phyloP scores from a whole-genome alignment of 2,329 filamentous ascomycete species.

The Verticillium zaregamsianum region DNA sequence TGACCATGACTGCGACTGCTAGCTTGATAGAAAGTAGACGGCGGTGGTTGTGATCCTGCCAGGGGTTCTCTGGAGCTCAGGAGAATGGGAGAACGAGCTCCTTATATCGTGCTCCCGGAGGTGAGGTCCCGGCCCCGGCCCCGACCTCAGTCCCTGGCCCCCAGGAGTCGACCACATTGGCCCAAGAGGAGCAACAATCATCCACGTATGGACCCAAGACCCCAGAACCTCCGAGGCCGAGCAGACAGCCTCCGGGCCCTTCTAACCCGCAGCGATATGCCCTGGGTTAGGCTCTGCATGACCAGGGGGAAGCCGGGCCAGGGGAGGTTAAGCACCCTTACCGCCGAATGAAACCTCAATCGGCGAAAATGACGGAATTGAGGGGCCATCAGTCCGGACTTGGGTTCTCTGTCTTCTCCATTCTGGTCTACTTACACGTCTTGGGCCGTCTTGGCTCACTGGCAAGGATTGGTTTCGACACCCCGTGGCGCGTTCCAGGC shows the following conservation, averaged over 20 bases:
- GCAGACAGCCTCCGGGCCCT: not conserved
- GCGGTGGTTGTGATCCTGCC: not conserved
- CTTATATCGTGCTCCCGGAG: not conserved
- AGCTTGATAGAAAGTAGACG: not conserved
- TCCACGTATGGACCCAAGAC: not conserved
- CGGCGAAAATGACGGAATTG: not conserved
- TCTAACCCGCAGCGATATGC: not conserved
- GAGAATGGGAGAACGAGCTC: not conserved
- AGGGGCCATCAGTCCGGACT: not conserved
- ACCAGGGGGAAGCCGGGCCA: not conserved
- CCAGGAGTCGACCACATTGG: not conserved
- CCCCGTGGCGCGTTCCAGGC: not conserved
- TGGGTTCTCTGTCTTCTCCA: not conserved
- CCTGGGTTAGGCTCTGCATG: not conserved
- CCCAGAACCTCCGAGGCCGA: not conserved
- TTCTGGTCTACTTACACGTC: not conserved
- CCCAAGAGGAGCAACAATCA: not conserved
- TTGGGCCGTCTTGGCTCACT: not conserved
- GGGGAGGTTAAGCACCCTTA: not conserved
- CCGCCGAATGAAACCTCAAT: not conserved
- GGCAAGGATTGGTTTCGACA: not conserved
- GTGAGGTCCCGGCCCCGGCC: not conserved
- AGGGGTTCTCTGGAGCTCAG: not conserved
- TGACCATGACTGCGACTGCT: conserved; percentile 12
- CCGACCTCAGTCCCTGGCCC: not conserved